Conservation (phyloP, 805 yeast species). For the Kazachstania viticola region DNA sequence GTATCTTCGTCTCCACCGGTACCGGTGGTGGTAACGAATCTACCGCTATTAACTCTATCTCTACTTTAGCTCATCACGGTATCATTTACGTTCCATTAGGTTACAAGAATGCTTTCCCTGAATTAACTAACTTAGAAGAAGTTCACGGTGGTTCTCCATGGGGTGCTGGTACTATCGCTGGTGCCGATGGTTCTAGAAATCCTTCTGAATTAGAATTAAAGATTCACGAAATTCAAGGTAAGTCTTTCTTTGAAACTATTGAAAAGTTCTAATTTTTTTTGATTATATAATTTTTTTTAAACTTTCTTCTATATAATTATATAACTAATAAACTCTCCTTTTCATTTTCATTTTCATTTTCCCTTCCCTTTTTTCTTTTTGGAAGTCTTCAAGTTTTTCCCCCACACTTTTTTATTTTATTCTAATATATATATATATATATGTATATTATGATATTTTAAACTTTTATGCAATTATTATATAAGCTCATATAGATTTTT, state of each 20-base stretch:
- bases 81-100: constrained; percentile 72
- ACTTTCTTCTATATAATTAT: constrained; percentile 31
- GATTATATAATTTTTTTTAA: not conserved
- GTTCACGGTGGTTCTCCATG: constrained; percentile 73
- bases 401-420: not conserved
- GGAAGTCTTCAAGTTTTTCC: too few species aligned
- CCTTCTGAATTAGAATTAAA: constrained; percentile 52
- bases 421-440: not conserved
- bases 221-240: constrained; percentile 57
- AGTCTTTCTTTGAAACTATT: constrained; percentile 41
- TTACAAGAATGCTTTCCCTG: constrained; percentile 43
- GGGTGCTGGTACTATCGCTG: constrained; percentile 79
- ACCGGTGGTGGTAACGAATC: constrained; percentile 78
- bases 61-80: constrained; percentile 68
- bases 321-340: constrained; percentile 32
- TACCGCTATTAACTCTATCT: constrained; percentile 50
- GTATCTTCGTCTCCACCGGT: constrained; percentile 62
- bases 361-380: not conserved
- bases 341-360: too few species aligned
- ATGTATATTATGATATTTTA: too few species aligned
- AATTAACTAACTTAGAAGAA: constrained; percentile 44
- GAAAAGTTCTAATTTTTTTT: constrained; percentile 1
- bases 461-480: too few species aligned
- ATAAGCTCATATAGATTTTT: too few species aligned
- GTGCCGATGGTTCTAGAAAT: constrained; percentile 61